These are phyloP conservation scores for Hericium rajendrae DNA, from an alignment of 768 basidiomycete genomes.

Conservation along the genomic window DNA sequence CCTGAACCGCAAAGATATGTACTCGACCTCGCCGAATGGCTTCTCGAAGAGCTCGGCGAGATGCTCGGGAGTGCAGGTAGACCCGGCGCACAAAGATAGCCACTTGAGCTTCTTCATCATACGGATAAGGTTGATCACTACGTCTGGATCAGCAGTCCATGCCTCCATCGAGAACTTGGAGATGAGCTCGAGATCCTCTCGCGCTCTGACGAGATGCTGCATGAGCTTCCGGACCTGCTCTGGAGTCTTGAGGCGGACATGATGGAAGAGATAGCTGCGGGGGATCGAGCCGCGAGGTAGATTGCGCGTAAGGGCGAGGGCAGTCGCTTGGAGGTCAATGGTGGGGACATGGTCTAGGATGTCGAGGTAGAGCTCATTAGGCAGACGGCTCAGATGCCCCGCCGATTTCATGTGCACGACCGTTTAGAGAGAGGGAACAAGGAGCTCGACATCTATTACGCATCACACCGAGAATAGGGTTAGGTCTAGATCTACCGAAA, in stretches of 20 bases:
- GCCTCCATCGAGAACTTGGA: slow-evolving; percentile 42
- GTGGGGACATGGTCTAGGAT: slow-evolving; percentile 46
- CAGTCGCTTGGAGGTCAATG: slow-evolving; percentile 37
- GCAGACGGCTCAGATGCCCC: slow-evolving; percentile 28
- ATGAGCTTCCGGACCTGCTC: slow-evolving; percentile 51
- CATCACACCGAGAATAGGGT: neutral
- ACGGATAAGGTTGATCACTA: slow-evolving; percentile 58
- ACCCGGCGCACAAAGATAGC: slow-evolving; percentile 62
- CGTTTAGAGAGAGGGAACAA: neutral
- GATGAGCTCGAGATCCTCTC: slow-evolving; percentile 23
- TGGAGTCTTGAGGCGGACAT: slow-evolving; percentile 39
- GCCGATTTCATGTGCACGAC: neutral
- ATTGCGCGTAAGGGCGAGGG: slow-evolving; percentile 51
- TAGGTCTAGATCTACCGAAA: neutral
- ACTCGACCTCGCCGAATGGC: slow-evolving; percentile 36
- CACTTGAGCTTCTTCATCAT: slow-evolving; percentile 41
- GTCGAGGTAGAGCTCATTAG: slow-evolving; percentile 55
- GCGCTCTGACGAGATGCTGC: slow-evolving; percentile 35
- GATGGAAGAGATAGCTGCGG: slow-evolving; percentile 40
- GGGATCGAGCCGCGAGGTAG: slow-evolving; percentile 56
- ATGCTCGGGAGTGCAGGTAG: slow-evolving; percentile 73
- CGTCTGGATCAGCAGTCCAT: slow-evolving; percentile 69
- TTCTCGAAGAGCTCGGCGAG: slow-evolving; percentile 55
- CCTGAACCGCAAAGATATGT: slow-evolving; percentile 63
- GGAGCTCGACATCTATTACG: neutral